Conservation (phyloP, 169 alveolate species). For the Babesia divergens region DNA sequence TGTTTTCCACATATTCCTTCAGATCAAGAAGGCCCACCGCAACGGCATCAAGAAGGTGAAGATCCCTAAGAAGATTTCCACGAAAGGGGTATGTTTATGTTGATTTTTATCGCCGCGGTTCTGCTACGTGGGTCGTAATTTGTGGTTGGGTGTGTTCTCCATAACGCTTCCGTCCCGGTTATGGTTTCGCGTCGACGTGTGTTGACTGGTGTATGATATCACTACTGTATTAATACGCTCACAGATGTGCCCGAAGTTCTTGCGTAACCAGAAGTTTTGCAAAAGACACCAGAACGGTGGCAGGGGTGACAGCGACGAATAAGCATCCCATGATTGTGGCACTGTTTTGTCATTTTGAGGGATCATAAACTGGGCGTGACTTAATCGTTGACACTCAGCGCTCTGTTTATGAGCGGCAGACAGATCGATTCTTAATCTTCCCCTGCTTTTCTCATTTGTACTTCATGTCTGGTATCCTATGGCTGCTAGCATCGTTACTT, state of each 20-base stretch:
- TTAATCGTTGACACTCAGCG: too few relatives aligned
- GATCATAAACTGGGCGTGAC: too few relatives aligned
- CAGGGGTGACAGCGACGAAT: too few relatives aligned
- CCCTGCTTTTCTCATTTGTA: too few relatives aligned
- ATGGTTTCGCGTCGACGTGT: not conserved
- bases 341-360: too few relatives aligned
- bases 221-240: not conserved
- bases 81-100: slow-evolving; percentile 77
- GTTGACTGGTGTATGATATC: not conserved
- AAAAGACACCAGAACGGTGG: slow-evolving; percentile 75
- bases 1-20: not conserved
- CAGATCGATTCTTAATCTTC: too few relatives aligned
- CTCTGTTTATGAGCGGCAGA: too few relatives aligned
- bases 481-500: too few relatives aligned
- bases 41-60: slow-evolving; percentile 81
- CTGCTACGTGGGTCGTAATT: not conserved
- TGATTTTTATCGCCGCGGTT: not conserved
- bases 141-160: not conserved
- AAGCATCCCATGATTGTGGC: too few relatives aligned
- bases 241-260: slow-evolving; percentile 83
- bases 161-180: too few relatives aligned
- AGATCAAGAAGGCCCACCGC: slow-evolving; percentile 84
- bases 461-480: too few relatives aligned
- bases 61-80: slow-evolving; percentile 73
- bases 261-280: slow-evolving; percentile 81